Evolutionary conservation across 140 eudicot genomes (phyloP), one percentile per base, ranked within the genome.

Genomic region (Oenanthe javanica): DNA sequence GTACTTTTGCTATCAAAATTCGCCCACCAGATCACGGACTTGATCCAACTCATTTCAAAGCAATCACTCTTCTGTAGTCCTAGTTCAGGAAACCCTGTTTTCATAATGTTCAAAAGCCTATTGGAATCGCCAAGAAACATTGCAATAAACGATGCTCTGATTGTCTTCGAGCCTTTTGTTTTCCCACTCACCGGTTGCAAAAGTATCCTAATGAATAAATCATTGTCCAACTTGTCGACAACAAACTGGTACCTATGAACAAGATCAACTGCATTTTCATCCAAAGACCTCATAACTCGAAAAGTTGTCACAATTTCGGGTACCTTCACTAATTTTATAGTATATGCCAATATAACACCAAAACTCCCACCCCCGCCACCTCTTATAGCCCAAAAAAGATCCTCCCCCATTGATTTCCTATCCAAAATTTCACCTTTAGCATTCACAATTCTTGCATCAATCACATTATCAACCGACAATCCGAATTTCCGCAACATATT

Each of bases 351-450:
- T 0, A 73, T 73, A 18, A 73, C 77, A 73, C 77, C 77, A 43
- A 73, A 73, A 51, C 90, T 87, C 16, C 81, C 90, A 1, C 86
- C 88, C 2, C 90, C 90, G 52, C 90, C 86, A 6, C 90, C 90
- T 72, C 86, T 45, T 36, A 87, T 82, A 0, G 90, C 90, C 88
- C 90, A 87, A 66, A 87, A 83, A 16, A 77, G 18, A 83, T 86
- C 86, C 21, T 86, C 89, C 1, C 86, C 86, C 89, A 86, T 86
- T 0, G 83, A 21, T 45, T 82, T 73, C 51, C 87, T 59, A 80
- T 85, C 84, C 14, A 87, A 86, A 72, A 85, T 5, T 11, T 51
- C 9, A 13, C 90, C 90, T 0, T 85, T 77, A 2, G 42, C 87
- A 81, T 85, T 83, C 7, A 87, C 36, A 61, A 87, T 67, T 15